These are phyloP conservation scores for Geotrichum cucujoidarum DNA, from an alignment of 1,139 yeast species.

Conservation along the genomic window DNA sequence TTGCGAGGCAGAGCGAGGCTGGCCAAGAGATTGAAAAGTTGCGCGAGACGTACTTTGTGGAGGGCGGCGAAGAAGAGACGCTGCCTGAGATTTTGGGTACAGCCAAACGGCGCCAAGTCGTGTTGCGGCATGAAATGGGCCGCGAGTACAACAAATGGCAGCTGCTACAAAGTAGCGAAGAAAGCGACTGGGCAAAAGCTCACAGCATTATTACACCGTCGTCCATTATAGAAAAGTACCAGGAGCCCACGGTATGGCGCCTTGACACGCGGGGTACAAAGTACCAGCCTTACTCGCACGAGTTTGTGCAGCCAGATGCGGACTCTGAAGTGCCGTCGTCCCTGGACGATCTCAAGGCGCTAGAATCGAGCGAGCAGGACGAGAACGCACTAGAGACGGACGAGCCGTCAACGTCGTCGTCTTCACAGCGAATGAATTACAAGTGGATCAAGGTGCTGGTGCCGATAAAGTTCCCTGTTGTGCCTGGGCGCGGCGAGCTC, in stretches of 20 bases:
- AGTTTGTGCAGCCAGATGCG: neutral
- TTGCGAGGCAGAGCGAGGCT: constrained; percentile 45
- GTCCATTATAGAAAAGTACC: constrained; percentile 12
- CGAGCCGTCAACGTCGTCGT: neutral
- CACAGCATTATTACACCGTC: constrained; percentile 13
- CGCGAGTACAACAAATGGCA: constrained; percentile 19
- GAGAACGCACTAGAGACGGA: neutral
- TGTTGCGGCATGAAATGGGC: constrained; percentile 22
- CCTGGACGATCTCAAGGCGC: neutral
- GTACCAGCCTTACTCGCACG: constrained; percentile 1
- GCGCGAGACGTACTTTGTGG: constrained; percentile 11
- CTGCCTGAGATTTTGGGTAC: constrained; percentile 37
- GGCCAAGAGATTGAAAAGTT: constrained; percentile 21
- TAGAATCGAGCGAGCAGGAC: neutral
- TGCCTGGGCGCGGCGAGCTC: constrained; percentile 71
- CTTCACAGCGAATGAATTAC: no score
- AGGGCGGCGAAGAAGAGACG: neutral
- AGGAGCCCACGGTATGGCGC: constrained; percentile 14
- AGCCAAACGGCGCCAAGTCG: constrained; percentile 35
- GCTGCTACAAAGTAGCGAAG: neutral
- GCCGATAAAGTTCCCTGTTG: constrained; percentile 62
- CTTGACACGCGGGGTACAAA: neutral
- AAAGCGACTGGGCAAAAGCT: constrained; percentile 1
- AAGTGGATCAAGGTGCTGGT: constrained; percentile 39
- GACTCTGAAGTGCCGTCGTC: neutral